These are phyloP conservation scores for Epichloe sibirici DNA, from an alignment of 2,329 filamentous ascomycete species.

Conservation along the genomic window DNA sequence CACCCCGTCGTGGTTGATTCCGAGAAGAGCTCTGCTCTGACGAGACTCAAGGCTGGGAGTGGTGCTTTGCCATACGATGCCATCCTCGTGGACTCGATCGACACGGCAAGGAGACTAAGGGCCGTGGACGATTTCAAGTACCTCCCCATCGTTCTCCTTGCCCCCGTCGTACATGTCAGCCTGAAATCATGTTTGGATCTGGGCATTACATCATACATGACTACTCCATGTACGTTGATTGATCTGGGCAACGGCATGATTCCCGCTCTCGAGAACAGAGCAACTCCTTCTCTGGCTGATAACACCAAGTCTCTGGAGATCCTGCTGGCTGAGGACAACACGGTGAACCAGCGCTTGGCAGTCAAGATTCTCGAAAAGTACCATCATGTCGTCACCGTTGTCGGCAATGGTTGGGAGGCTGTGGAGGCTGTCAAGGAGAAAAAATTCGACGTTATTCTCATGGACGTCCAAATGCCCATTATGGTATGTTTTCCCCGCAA, in stretches of 20 bases:
- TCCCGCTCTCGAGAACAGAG: constrained; percentile 83
- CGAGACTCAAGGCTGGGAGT: constrained; percentile 34
- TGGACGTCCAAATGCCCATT: constrained; percentile 99
- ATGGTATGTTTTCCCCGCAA: constrained; percentile 46
- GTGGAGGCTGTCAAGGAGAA: constrained; percentile 85
- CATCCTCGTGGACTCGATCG: constrained; percentile 88
- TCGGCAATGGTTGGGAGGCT: constrained; percentile 88
- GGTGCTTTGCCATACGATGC: constrained; percentile 72
- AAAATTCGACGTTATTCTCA: constrained; percentile 94
- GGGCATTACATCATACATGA: constrained; percentile 98
- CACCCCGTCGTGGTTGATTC: constrained; percentile 74
- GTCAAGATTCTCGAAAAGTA: constrained; percentile 98
- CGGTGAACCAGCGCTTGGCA: constrained; percentile 89
- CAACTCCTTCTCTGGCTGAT: constrained; percentile 81
- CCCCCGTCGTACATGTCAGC: constrained; percentile 78
- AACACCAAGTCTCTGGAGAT: constrained; percentile 95
- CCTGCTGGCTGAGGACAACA: constrained; percentile 89
- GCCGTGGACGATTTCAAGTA: constrained; percentile 95
- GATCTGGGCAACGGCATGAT: constrained; percentile 95
- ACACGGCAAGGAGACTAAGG: constrained; percentile 74
- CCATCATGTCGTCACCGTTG: constrained; percentile 82
- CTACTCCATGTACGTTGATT: constrained; percentile 84
- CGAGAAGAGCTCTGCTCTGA: constrained; percentile 51
- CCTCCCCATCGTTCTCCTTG: constrained; percentile 85
- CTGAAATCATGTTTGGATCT: constrained; percentile 89